These are phyloP conservation scores for Colletotrichum phormii DNA, from an alignment of 2,329 filamentous ascomycete species.

Conservation along the genomic window DNA sequence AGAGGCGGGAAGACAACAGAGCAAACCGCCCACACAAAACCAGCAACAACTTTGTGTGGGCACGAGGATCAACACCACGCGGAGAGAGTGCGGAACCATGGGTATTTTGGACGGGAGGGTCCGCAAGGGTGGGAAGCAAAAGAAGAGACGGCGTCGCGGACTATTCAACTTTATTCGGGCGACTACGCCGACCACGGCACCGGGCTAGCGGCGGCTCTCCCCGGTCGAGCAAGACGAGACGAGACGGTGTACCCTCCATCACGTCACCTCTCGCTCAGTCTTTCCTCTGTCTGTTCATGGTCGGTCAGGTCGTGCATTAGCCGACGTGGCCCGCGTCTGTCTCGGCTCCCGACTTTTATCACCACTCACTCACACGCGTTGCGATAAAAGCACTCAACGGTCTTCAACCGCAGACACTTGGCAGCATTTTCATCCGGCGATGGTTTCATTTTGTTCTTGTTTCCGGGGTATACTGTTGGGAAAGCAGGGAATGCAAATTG, in stretches of 20 bases:
- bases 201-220: not conserved
- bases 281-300: not conserved
- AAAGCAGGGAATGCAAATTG: not conserved
- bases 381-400: not conserved
- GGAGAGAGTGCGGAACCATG: not conserved
- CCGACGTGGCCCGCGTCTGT: not conserved
- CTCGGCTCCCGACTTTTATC: constrained; percentile 4
- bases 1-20: not conserved
- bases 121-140: not conserved
- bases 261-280: not conserved
- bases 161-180: constrained; percentile 19
- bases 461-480: not conserved
- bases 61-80: not conserved
- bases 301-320: not conserved
- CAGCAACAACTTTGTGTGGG: not conserved
- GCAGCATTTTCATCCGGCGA: not conserved
- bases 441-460: not conserved
- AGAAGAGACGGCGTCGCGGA: constrained; percentile 1
- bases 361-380: not conserved
- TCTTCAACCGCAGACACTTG: not conserved
- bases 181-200: constrained; percentile 1
- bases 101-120: constrained; percentile 7
- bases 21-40: not conserved
- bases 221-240: not conserved
- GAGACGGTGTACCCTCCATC: not conserved